These are phyloP conservation scores for Pseudonitzschia pungens DNA, from an alignment of 108 stramenopile genomes.

Conservation along the genomic window DNA sequence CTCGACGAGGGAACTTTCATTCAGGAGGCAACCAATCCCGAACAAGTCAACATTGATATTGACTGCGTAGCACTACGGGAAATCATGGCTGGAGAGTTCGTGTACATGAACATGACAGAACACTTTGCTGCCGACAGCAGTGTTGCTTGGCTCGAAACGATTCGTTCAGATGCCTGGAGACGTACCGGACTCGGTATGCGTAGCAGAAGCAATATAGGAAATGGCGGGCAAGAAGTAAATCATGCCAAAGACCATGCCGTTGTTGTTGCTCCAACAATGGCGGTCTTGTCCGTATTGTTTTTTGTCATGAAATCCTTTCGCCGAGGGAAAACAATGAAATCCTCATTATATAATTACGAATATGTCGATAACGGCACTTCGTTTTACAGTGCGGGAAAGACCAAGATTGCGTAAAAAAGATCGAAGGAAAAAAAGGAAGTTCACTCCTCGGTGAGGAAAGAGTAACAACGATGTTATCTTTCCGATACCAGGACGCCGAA, in stretches of 20 bases:
- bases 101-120: slow-evolving; percentile 11
- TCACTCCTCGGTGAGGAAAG: too few species aligned
- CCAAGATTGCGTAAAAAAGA: not conserved
- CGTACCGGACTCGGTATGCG: slow-evolving; percentile 1
- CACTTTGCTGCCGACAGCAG: not conserved
- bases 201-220: not conserved
- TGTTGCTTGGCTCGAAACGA: slow-evolving; percentile 10
- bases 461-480: too few species aligned
- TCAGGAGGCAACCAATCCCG: not conserved
- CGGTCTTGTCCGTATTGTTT: not conserved
- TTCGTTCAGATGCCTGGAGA: not conserved
- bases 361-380: not conserved
- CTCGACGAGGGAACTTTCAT: slow-evolving; percentile 18
- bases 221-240: not conserved
- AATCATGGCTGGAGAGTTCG: slow-evolving; percentile 8
- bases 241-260: not conserved
- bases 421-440: not conserved
- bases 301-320: not conserved
- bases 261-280: not conserved
- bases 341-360: not conserved
- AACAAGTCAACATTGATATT: slow-evolving; percentile 6
- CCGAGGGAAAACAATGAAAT: not conserved
- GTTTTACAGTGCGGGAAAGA: not conserved
- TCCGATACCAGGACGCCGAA: too few species aligned
- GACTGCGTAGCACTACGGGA: slow-evolving; percentile 5